These are phyloP conservation scores for Alternaria angustiovoidea DNA, from an alignment of 2,329 filamentous ascomycete genomes.

Conservation along the genomic window DNA sequence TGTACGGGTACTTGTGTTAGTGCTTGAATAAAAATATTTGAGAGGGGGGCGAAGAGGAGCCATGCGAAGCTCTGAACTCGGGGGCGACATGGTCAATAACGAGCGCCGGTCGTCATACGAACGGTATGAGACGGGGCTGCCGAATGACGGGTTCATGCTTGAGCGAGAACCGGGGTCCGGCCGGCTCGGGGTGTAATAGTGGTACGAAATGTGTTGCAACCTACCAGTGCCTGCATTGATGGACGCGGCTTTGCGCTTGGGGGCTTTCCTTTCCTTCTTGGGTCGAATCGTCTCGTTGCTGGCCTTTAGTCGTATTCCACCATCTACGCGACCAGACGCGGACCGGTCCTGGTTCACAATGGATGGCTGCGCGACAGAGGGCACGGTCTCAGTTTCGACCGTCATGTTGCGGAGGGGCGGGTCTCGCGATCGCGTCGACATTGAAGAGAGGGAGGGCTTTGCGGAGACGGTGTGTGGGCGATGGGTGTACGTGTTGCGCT, in stretches of 20 bases:
- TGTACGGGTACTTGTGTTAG: conserved; percentile 55
- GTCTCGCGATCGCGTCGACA: conserved; percentile 71
- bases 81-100: conserved; percentile 33
- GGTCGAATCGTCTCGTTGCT: conserved; percentile 97
- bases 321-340: conserved; percentile 68
- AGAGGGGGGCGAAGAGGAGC: conserved; percentile 34
- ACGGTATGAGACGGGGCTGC: conserved; percentile 41
- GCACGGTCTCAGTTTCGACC: conserved; percentile 95
- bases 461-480: conserved; percentile 60
- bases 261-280: conserved; percentile 89
- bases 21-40: conserved; percentile 46
- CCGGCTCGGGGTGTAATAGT: conserved; percentile 39
- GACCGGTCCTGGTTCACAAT: conserved; percentile 67
- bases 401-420: conserved; percentile 91
- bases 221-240: conserved; percentile 78
- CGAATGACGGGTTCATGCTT: conserved; percentile 38
- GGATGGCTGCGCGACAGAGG: conserved; percentile 84
- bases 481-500: conserved; percentile 51
- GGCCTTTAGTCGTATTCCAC: conserved; percentile 82
- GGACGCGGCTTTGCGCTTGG: conserved; percentile 74
- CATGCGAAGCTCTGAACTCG: conserved; percentile 40
- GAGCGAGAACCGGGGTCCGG: conserved; percentile 36
- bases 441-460: conserved; percentile 73
- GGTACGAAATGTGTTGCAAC: conserved; percentile 53
- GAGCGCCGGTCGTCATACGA: conserved; percentile 44